Base-by-base conservation (phyloP, 208 protist species). In the Blastocrithidia nonstop region DNA sequence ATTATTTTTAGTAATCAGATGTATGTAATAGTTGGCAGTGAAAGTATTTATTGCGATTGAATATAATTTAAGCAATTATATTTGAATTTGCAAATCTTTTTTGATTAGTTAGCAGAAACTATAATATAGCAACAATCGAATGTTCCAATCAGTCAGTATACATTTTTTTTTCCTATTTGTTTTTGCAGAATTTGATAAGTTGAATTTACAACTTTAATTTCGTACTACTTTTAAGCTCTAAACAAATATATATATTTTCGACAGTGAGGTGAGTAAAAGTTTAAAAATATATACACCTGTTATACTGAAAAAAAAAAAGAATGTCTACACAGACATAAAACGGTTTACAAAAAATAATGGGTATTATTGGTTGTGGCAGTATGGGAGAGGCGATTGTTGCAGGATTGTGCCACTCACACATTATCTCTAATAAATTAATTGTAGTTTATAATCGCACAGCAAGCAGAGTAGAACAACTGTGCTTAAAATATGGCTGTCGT, bases 281-380 rank as follows among this genome's bases (percentile, higher is more conserved):
- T 29, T 36, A 27, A 13, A 7, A 23, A 24, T 50, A 36, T 89
- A 46, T 93, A 88, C 23, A 71, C 66, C 92, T 95, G 61, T 91
- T 96, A 55, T 95, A 94, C 11, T 63, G 52, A 22, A 70, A 73
- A 60, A 94, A 87, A 43, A 94, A 91, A 15, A 93, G n/a, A n/a
- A n/a, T n/a, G n/a, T n/a, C n/a, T 48, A 8, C 90, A 90, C 23
- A 42, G 62, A 66, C 8, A 79, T 25, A 2, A 33, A 46, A 27
- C 28, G 50, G 46, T 48, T 9, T 38, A 13, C 20, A 48, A 4
- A 15, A n/a, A 9, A 66, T 38, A 19, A 53, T 96, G 46, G 85
- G 84, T 21, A 96, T 97, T 67, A 49, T 98, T 32, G 95, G 95
- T 20, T 94, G 75, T 31, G 95, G 95, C n/a, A 83, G 66, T 50